Evolutionary conservation across 108 stramenopile genomes (phyloP).

Genomic region (Cylindrotheca fusiformis): DNA sequence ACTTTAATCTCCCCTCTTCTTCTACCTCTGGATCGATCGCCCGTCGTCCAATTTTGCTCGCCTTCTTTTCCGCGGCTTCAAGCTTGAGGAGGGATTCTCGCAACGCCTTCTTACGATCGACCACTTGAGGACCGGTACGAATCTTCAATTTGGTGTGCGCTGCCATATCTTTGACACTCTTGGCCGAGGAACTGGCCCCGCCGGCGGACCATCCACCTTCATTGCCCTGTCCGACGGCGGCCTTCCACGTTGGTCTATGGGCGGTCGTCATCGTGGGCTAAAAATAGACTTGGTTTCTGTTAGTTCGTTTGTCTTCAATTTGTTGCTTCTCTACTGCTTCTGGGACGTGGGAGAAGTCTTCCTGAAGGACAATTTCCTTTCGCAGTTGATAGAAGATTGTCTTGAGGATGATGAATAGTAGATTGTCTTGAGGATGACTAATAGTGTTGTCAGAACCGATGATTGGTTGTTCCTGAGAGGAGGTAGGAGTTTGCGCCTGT

Average conservation of each 20-base stretch:
- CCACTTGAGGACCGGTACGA: conserved; percentile 59
- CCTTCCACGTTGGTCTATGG: conserved; percentile 93
- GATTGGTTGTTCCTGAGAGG: no score
- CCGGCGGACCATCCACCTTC: conserved; percentile 86
- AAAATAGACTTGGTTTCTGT: neutral
- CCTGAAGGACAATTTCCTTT: no score
- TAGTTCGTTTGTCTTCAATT: neutral
- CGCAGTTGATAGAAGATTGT: no score
- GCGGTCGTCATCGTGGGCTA: conserved; percentile 81
- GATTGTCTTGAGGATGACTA: no score
- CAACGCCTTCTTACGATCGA: conserved; percentile 53
- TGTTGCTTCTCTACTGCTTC: no score
- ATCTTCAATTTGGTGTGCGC: conserved; percentile 88
- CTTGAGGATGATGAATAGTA: no score
- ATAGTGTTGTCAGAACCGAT: no score
- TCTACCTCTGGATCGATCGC: conserved; percentile 49
- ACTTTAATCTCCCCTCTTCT: conserved; percentile 56
- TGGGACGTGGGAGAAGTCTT: no score
- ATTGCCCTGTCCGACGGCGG: conserved; percentile 83
- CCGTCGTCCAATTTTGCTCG: conserved; percentile 30
- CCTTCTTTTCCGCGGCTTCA: conserved; percentile 70
- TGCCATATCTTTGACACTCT: conserved; percentile 59
- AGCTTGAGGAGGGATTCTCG: conserved; percentile 75
- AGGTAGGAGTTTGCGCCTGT: no score
- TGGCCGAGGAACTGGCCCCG: conserved; percentile 52